Evolutionary conservation across 2,329 filamentous ascomycete genomes (phyloP).

Genomic region (Nemania sp.): DNA sequence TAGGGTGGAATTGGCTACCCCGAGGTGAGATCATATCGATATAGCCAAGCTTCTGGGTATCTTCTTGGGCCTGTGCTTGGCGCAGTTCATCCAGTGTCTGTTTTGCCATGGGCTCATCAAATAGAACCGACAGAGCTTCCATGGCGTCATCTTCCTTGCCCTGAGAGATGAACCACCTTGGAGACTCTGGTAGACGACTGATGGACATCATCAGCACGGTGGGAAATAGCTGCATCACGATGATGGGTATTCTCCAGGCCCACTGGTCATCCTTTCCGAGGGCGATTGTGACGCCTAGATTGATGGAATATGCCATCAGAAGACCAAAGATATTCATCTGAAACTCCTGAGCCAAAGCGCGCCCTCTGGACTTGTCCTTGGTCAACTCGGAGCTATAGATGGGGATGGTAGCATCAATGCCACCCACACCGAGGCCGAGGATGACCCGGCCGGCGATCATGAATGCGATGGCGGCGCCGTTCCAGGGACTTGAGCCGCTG

Average conservation of each 20-base stretch:
- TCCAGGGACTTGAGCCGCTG: slow-evolving; percentile 45
- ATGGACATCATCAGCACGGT: slow-evolving; percentile 57
- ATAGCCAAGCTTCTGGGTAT: slow-evolving; percentile 53
- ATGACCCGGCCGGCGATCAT: slow-evolving; percentile 39
- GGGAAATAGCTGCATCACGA: slow-evolving; percentile 64
- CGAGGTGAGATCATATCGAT: slow-evolving; percentile 61
- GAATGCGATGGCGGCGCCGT: slow-evolving; percentile 52
- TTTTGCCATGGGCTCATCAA: slow-evolving; percentile 54
- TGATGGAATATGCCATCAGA: slow-evolving; percentile 64
- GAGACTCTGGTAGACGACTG: slow-evolving; percentile 58
- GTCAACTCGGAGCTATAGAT: slow-evolving; percentile 62
- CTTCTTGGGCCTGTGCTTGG: slow-evolving; percentile 55
- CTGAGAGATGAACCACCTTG: slow-evolving; percentile 61
- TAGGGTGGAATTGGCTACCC: slow-evolving; percentile 63
- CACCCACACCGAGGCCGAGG: slow-evolving; percentile 57
- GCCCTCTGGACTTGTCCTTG: slow-evolving; percentile 60
- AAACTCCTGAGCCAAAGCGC: slow-evolving; percentile 65
- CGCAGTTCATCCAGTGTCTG: slow-evolving; percentile 55
- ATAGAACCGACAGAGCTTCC: slow-evolving; percentile 52
- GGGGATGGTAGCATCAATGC: slow-evolving; percentile 64
- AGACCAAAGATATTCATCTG: slow-evolving; percentile 67
- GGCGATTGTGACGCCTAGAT: slow-evolving; percentile 56
- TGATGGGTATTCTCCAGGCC: slow-evolving; percentile 66
- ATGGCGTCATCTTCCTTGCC: slow-evolving; percentile 55
- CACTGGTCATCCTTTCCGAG: slow-evolving; percentile 62